Evolutionary conservation across 2,329 filamentous ascomycete genomes (phyloP).

Genomic region (Phaeoacremonium minimum): DNA sequence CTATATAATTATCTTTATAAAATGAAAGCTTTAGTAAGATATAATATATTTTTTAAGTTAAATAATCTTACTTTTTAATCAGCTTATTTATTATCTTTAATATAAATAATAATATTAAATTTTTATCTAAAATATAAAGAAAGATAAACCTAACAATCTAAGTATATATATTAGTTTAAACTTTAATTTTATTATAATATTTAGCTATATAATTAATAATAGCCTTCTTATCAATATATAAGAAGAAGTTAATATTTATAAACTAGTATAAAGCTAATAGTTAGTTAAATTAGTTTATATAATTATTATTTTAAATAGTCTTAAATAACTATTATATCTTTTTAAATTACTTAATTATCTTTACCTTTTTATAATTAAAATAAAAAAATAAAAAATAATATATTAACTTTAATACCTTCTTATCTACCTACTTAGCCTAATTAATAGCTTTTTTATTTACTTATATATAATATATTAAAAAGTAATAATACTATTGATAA

Average conservation of each 20-base stretch:
- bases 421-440: neutral
- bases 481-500: neutral
- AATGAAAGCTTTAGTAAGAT: neutral
- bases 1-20: neutral
- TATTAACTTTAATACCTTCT: neutral
- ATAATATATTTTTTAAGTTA: neutral
- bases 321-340: neutral
- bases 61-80: neutral
- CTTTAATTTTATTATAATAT: neutral
- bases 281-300: neutral
- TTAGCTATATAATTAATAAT: neutral
- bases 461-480: neutral
- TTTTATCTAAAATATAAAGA: conserved; percentile 4
- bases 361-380: neutral
- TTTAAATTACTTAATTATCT: neutral
- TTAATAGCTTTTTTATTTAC: neutral
- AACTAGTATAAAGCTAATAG: neutral
- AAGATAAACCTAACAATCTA: too few relatives aligned
- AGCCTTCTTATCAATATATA: neutral
- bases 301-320: neutral
- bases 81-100: conserved; percentile 2
- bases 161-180: conserved; percentile 2
- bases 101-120: conserved; percentile 3
- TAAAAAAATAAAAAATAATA: neutral
- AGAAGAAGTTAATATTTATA: neutral